Conservation (phyloP, 2,329 filamentous ascomycete genomes). For the Blumeriella jaapii region DNA sequence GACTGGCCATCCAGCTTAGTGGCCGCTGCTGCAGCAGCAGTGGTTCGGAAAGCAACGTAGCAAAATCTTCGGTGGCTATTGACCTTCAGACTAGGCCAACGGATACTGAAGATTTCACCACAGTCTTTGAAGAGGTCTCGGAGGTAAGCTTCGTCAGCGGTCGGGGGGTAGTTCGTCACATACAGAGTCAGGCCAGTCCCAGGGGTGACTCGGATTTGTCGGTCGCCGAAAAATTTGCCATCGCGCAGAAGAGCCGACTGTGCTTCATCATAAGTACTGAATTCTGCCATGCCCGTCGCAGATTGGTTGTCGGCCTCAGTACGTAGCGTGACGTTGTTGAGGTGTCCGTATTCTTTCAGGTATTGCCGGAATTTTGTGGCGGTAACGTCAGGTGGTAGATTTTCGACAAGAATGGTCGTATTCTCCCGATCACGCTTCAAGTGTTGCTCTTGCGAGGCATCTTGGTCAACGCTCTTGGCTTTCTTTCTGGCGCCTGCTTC, state of each 20-base stretch:
- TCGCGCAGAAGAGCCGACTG: slow-evolving; percentile 70
- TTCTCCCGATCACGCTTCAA: slow-evolving; percentile 82
- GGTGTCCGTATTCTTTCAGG: slow-evolving; percentile 80
- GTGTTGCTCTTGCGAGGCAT: slow-evolving; percentile 28
- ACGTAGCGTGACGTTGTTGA: slow-evolving; percentile 64
- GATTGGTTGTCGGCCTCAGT: slow-evolving; percentile 48
- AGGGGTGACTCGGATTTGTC: slow-evolving; percentile 60
- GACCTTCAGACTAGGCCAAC: slow-evolving; percentile 84
- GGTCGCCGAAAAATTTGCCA: slow-evolving; percentile 65
- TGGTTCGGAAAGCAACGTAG: slow-evolving; percentile 77
- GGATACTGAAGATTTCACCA: slow-evolving; percentile 73
- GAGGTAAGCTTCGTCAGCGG: slow-evolving; percentile 60
- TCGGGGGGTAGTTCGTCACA: slow-evolving; percentile 78
- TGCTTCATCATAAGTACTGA: slow-evolving; percentile 69
- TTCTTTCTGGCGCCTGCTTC: slow-evolving; percentile 54
- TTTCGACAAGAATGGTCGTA: slow-evolving; percentile 69
- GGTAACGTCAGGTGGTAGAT: slow-evolving; percentile 58
- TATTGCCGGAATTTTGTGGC: slow-evolving; percentile 73
- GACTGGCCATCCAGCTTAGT: slow-evolving; percentile 60
- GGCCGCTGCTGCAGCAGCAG: slow-evolving; percentile 57
- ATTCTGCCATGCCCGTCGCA: slow-evolving; percentile 71
- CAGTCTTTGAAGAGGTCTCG: slow-evolving; percentile 58
- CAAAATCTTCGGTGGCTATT: slow-evolving; percentile 87
- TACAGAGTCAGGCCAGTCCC: slow-evolving; percentile 75
- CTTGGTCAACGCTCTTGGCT: slow-evolving; percentile 35